phyloP scores from a whole-genome alignment of 140 eudicot species.

The Eryngium alpinum region DNA sequence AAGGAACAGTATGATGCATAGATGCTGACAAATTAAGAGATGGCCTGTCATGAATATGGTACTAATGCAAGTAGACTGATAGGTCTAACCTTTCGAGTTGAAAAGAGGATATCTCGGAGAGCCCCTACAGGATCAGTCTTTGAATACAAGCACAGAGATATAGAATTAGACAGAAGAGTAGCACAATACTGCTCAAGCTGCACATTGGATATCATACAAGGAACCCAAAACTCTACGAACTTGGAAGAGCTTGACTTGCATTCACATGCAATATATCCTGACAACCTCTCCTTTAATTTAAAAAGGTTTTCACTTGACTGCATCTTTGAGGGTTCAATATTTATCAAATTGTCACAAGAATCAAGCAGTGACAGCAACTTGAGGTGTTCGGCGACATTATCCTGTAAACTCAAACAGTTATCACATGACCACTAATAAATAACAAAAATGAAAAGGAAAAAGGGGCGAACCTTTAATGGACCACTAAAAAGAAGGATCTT shows the following conservation, averaged over 20 bases:
- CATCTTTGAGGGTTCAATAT: slow-evolving; percentile 19
- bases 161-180: slow-evolving; percentile 54
- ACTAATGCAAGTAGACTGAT: slow-evolving; percentile 1
- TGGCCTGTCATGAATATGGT: neutral
- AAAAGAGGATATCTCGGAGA: slow-evolving; percentile 53
- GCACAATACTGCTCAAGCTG: slow-evolving; percentile 94
- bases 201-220: slow-evolving; percentile 66
- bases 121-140: slow-evolving; percentile 66
- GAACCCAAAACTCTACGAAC: slow-evolving; percentile 84
- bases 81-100: slow-evolving; percentile 58
- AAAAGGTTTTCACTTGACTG: slow-evolving; percentile 35
- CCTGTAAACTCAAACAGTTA: slow-evolving; percentile 37
- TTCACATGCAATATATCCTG: slow-evolving; percentile 34
- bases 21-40: neutral
- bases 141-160: slow-evolving; percentile 50
- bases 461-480: slow-evolving; percentile 42
- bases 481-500: slow-evolving; percentile 47
- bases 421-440: neutral
- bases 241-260: slow-evolving; percentile 39
- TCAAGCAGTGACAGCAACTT: slow-evolving; percentile 54
- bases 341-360: slow-evolving; percentile 22
- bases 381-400: slow-evolving; percentile 34
- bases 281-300: slow-evolving; percentile 50
- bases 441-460: slow-evolving; percentile 9
- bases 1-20: neutral